phyloP scores from a whole-genome alignment of 805 yeast species.

The Schwanniomyces yamadae region DNA sequence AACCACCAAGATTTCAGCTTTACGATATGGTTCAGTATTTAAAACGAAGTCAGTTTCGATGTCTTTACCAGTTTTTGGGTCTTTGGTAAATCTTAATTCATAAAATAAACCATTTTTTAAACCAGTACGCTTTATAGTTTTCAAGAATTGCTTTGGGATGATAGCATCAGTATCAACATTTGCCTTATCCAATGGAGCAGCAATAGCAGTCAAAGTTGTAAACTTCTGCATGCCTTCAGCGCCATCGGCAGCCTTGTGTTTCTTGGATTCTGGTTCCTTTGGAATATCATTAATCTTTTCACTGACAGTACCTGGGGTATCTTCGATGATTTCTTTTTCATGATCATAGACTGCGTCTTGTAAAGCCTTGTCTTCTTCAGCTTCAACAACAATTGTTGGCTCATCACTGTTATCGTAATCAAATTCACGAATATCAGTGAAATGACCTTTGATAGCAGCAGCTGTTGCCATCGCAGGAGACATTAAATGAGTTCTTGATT shows the following conservation, averaged over 20 bases:
- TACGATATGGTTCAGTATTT: constrained; percentile 79
- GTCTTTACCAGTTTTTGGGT: constrained; percentile 67
- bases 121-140: constrained; percentile 97
- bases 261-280: constrained; percentile 34
- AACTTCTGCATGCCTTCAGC: constrained; percentile 69
- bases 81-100: constrained; percentile 73
- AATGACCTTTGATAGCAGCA: constrained; percentile 89
- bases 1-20: constrained; percentile 81
- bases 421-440: constrained; percentile 86
- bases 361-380: constrained; percentile 50
- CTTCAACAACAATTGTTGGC: constrained; percentile 54
- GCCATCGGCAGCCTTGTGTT: constrained; percentile 23
- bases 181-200: constrained; percentile 93
- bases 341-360: constrained; percentile 72
- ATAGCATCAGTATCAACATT: constrained; percentile 98
- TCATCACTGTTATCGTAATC: constrained; percentile 58
- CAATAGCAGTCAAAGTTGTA: constrained; percentile 71
- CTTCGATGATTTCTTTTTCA: constrained; percentile 61
- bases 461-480: constrained; percentile 99
- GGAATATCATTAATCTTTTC: constrained; percentile 69
- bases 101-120: constrained; percentile 84
- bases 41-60: constrained; percentile 86
- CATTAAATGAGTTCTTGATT: constrained; percentile 94
- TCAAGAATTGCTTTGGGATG: constrained; percentile 96
- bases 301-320: constrained; percentile 50